Percentiles rank a stretch among this genome's conserved stretches.
phyloP scores from a whole-genome alignment of 805 yeast species.

The Zygosaccharomyces bailii region DNA sequence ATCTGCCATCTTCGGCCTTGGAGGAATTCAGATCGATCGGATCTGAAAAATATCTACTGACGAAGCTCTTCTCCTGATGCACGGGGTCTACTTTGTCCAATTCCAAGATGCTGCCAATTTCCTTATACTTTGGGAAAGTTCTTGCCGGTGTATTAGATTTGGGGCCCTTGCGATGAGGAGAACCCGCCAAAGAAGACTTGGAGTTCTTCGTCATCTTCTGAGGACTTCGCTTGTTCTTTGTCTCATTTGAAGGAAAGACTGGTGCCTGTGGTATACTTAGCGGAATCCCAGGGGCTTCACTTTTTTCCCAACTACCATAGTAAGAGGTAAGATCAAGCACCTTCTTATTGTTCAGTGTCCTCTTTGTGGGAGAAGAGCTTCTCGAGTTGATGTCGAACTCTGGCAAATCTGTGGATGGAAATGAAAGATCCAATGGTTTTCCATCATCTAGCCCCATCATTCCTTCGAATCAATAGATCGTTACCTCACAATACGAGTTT shows the following conservation, averaged over 20 bases:
- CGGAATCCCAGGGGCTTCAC: constrained; percentile 5
- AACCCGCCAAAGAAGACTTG: not conserved
- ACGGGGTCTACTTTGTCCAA: constrained; percentile 1
- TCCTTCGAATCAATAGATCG: not conserved
- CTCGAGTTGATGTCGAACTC: constrained; percentile 10
- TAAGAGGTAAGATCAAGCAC: constrained; percentile 3
- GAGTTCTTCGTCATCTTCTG: constrained; percentile 1
- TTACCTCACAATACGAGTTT: too few relatives aligned
- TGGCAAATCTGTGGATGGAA: constrained; percentile 9
- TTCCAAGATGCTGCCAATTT: constrained; percentile 9
- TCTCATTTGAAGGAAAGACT: not conserved
- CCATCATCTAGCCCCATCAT: constrained; percentile 6
- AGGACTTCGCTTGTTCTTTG: not conserved
- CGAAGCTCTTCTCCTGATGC: constrained; percentile 6
- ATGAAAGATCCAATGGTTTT: constrained; percentile 7
- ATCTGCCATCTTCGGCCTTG: constrained; percentile 12
- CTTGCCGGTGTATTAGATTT: constrained; percentile 5
- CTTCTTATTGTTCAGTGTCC: constrained; percentile 16
- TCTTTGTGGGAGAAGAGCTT: constrained; percentile 16
- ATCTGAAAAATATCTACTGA: constrained; percentile 13
- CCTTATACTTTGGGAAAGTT: constrained; percentile 6
- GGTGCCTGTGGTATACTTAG: not conserved
- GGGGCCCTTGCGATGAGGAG: constrained; percentile 7
- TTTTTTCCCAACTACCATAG: constrained; percentile 1
- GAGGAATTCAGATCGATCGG: constrained; percentile 14